phyloP scores from a whole-genome alignment of 2,329 filamentous ascomycete genomes.

The Cladosporium phlei region DNA sequence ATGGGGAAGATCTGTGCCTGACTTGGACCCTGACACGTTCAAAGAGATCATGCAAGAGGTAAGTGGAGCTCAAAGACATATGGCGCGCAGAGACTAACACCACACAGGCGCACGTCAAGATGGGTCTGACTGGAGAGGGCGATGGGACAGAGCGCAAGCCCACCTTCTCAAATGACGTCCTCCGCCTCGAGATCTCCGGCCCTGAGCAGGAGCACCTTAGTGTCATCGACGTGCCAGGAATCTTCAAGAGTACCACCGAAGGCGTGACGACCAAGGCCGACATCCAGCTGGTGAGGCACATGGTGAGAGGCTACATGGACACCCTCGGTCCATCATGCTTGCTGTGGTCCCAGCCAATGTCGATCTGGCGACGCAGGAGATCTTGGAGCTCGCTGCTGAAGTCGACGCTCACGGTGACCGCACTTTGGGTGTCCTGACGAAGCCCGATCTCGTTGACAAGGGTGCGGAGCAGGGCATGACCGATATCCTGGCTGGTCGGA shows the following conservation, averaged over 20 bases:
- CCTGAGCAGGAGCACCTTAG: slow-evolving; percentile 37
- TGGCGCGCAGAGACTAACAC: too few species aligned
- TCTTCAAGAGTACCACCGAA: too few species aligned
- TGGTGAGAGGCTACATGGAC: slow-evolving; percentile 54
- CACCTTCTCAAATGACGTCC: slow-evolving; percentile 40
- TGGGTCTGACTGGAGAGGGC: background rate
- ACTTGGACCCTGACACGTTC: too few species aligned
- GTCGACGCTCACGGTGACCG: slow-evolving; percentile 45
- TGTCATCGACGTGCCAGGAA: slow-evolving; percentile 36
- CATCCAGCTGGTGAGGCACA: slow-evolving; percentile 26
- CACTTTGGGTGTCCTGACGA: slow-evolving; percentile 53
- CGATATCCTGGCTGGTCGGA: too few species aligned
- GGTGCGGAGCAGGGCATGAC: too few species aligned
- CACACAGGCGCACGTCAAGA: too few species aligned
- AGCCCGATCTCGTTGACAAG: too few species aligned
- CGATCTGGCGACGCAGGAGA: slow-evolving; percentile 54
- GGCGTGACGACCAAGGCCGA: too few species aligned
- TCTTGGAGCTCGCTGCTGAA: slow-evolving; percentile 46
- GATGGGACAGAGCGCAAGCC: slow-evolving; percentile 11
- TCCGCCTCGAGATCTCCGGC: slow-evolving; percentile 45
- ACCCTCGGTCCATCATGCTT: slow-evolving; percentile 38
- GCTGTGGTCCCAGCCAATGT: slow-evolving; percentile 37
- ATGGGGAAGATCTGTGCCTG: too few species aligned
- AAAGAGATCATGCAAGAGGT: too few species aligned
- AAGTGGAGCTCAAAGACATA: too few species aligned